phyloP scores from a whole-genome alignment of 1,284 basidiomycete species.

The Microbotryum silenes-acaulis region DNA sequence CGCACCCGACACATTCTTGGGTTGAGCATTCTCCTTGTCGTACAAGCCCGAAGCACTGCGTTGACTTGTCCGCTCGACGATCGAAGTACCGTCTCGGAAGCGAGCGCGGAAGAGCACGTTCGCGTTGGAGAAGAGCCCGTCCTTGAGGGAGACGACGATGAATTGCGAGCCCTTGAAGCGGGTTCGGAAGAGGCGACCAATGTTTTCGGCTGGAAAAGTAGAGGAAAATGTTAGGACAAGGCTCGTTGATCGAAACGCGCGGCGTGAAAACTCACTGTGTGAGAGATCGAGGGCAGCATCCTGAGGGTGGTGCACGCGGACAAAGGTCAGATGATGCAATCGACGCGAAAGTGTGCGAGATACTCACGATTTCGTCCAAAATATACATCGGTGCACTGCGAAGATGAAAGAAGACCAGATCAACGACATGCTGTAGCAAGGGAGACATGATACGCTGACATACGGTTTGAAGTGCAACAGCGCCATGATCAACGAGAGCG shows the following conservation, averaged over 20 bases:
- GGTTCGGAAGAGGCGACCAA: slow-evolving; percentile 89
- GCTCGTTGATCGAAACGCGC: too few species aligned
- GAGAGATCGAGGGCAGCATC: slow-evolving; percentile 82
- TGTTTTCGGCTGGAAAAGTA: slow-evolving; percentile 54
- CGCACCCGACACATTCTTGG: too few species aligned
- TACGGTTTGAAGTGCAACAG: slow-evolving; percentile 90
- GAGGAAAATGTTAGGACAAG: neutral
- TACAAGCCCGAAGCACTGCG: slow-evolving; percentile 26
- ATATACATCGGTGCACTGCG: slow-evolving; percentile 90
- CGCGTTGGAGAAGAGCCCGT: slow-evolving; percentile 49
- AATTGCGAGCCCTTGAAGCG: slow-evolving; percentile 98
- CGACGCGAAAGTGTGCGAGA: neutral
- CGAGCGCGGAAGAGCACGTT: slow-evolving; percentile 70
- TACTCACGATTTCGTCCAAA: slow-evolving; percentile 75
- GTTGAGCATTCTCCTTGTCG: slow-evolving; percentile 27
- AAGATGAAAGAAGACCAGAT: neutral
- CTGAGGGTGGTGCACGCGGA: neutral
- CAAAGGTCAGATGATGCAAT: neutral
- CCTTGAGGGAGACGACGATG: slow-evolving; percentile 95
- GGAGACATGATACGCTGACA: neutral
- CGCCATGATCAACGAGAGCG: slow-evolving; percentile 94
- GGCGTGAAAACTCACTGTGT: slow-evolving; percentile 56
- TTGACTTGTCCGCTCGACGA: slow-evolving; percentile 37
- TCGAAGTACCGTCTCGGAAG: slow-evolving; percentile 42
- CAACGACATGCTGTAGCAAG: neutral